Evolutionary conservation across 2,329 filamentous ascomycete genomes (phyloP), one percentile per base, ranked within the genome.

Genomic region (Colletotrichum orbiculare): DNA sequence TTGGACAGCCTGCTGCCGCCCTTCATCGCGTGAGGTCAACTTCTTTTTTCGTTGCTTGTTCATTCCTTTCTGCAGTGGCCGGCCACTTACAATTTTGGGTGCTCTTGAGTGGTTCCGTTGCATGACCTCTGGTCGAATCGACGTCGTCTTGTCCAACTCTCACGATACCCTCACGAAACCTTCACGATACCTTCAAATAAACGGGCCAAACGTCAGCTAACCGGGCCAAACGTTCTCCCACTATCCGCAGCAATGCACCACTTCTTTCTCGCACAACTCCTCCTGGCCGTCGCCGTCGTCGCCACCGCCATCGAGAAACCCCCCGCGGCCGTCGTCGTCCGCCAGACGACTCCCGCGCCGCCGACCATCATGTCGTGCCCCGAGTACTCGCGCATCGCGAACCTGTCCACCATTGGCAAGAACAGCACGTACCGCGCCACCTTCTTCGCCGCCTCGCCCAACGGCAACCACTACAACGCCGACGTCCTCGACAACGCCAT

Each of bases 391-490:
- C 72, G 70, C 53, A 79, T 79, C 25, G 82, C 82, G 66, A 84
- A 83, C 71, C 76, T 82, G 64, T 82, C 81, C 25, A 78, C 76
- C 65, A 78, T 83, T 66, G 79, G 78, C 64, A 67, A 73, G 58
- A 84, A 83, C 73, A 70, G 76, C 64, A 80, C 79, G 55, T 80
- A 80, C 63, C 81, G 82, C 57, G 76, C 76, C n/a, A 79, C 80
- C 10, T 81, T 81, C 71, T 71, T 83, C 52, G 76, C 77, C 58
- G 78, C 78, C 39, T 78, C 80, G 12, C 76, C 74, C 35, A 69
- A 79, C 49, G 82, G 82, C 63, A 81, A 79, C 54, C 71, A 75
- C 52, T 67, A 71, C 13, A 74, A 76, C 46, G 73, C 74, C 6
- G 71, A 70, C 38, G 80, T 83, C 73, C 74, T 84, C 69, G 77